Conservation (phyloP, 352 stramenopile species). For the Phytophthora brassicae region DNA sequence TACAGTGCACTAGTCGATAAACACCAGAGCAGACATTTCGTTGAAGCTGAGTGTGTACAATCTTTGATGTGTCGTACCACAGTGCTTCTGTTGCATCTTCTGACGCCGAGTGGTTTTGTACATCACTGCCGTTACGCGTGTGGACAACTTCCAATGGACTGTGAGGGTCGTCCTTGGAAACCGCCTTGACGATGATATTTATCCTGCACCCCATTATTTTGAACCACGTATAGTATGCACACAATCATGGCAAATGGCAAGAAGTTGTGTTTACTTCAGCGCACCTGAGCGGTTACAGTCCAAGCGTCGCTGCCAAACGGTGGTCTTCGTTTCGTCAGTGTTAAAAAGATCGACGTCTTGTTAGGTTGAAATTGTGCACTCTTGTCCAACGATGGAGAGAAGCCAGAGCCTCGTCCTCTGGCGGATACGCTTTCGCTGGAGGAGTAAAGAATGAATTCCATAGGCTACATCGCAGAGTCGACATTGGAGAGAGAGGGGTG, state of each 20-base stretch:
- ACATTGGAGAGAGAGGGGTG: background rate
- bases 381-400: constrained; percentile 10
- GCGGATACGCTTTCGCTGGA: background rate
- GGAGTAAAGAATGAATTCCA: background rate
- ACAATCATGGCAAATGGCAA: background rate
- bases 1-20: background rate
- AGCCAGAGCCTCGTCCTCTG: background rate
- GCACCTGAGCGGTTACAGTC: constrained; percentile 1
- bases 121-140: background rate
- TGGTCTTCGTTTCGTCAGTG: background rate
- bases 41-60: background rate
- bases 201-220: constrained; percentile 15
- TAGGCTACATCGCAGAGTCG: background rate
- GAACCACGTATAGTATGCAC: constrained; percentile 1
- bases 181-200: constrained; percentile 2
- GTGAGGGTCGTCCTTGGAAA: background rate
- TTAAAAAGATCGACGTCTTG: no score
- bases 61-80: background rate
- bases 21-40: background rate
- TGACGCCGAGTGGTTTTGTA: constrained; percentile 10
- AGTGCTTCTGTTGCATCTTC: background rate
- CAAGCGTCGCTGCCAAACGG: constrained; percentile 11
- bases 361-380: constrained; percentile 9
- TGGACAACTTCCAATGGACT: no score
- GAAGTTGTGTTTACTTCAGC: constrained; percentile 1